Base-by-base conservation (phyloP, 176 grass and related monocot genomes). In the Oryza nivara region DNA sequence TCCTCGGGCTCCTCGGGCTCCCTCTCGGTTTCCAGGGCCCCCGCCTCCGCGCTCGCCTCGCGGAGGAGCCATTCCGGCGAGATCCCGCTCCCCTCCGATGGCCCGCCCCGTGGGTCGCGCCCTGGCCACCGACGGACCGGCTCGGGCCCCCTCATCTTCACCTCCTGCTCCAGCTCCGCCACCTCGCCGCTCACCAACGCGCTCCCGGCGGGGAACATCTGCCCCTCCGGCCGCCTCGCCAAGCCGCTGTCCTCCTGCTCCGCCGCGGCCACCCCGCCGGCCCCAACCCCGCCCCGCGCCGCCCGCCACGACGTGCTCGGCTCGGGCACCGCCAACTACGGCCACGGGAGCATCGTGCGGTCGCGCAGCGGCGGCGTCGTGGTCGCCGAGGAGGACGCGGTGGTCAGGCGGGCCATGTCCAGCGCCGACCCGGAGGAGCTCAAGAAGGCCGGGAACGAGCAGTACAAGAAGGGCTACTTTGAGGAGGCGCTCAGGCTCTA, bases 301-400 rank as follows among this genome's bases (percentile, higher is more conserved):
- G 15, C 61, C 60, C 89, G 93, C 44, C 91, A 74, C 71, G 96
- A 99, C 77, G 91, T 93, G 22, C 91, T 95, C 61, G 91, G 96
- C 70, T 99, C 96, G 0, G 93, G 96, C 26, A 99, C 89, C 5
- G 96, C 49, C 49, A 93, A 99, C 86, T 99, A 99, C 72, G 96
- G 96, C 36, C 93, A 99, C 76, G 96, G 96, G 0, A 99, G 88
- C 89, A 96, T 99, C 83, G 85, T 99, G 17, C 85, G 91, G 48
- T 92, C 83, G 3, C 92, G 96, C 20, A 74, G 41, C 40, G 78
- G 66, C 74, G 61, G 48, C 66, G 61, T 67, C 4, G 54, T 22
- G 3, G 22, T 41, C 11, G 73, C 51, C 60, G 93, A 89, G 23
- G 89, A 89, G 54, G 90, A 92, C 43, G 88, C 89, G 34, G 3